Percentiles rank a stretch among this genome's conserved stretches.
phyloP scores from a whole-genome alignment of 805 yeast species.

The Suhomyces faveliae region DNA sequence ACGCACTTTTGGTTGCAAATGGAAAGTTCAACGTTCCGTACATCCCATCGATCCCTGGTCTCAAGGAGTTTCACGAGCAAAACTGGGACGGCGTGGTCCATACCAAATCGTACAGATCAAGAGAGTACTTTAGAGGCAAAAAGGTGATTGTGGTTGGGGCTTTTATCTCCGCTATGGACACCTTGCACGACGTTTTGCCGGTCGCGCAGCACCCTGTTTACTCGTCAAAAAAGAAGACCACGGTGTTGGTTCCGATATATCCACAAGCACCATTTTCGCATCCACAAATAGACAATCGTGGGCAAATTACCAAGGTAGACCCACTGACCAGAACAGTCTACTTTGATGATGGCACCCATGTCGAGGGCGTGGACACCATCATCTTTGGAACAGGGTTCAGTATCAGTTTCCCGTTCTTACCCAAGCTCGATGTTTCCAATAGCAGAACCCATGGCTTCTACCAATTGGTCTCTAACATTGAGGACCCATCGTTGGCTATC shows the following conservation, averaged over 20 bases:
- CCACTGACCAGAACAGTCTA: slow-evolving; percentile 13
- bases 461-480: slow-evolving; percentile 31
- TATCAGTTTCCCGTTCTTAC: slow-evolving; percentile 22
- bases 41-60: slow-evolving; percentile 20
- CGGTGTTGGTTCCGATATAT: slow-evolving; percentile 5
- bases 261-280: slow-evolving; percentile 11
- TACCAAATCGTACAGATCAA: slow-evolving; percentile 19
- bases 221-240: slow-evolving; percentile 21
- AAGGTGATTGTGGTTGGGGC: slow-evolving; percentile 22
- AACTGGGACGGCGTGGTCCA: slow-evolving; percentile 15
- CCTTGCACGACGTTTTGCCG: slow-evolving; percentile 19
- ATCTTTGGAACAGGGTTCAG: slow-evolving; percentile 27
- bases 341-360: slow-evolving; percentile 19
- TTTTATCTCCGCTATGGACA: slow-evolving; percentile 14
- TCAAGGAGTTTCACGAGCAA: slow-evolving; percentile 14
- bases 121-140: slow-evolving; percentile 15
- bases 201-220: slow-evolving; percentile 16
- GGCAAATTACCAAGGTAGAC: slow-evolving; percentile 9
- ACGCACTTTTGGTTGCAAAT: slow-evolving; percentile 18
- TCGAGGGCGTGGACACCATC: slow-evolving; percentile 17
- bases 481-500: slow-evolving; percentile 32
- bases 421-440: slow-evolving; percentile 22
- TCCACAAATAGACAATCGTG: slow-evolving; percentile 10
- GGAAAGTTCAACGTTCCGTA: slow-evolving; percentile 24
- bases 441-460: slow-evolving; percentile 29